Base-by-base conservation (phyloP, 495 filamentous ascomycete species). In the Podospora pseudocomata region DNA sequence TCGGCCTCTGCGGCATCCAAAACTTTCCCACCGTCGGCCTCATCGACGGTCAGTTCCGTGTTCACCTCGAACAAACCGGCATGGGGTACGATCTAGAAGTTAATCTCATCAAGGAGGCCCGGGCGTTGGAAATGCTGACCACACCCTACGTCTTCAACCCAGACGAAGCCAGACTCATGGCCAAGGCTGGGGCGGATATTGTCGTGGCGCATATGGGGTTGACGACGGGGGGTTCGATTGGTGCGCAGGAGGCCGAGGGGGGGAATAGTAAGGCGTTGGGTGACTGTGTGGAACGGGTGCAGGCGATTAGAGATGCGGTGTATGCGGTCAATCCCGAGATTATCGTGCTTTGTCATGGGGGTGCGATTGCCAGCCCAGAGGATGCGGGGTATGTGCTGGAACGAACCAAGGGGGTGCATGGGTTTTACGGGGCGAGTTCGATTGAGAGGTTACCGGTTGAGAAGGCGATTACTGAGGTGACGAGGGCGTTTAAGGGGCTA, bases 21-120 rank as follows among this genome's bases (percentile, higher is more conserved):
- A 92, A 92, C 71, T 91, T 91, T 74, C 89, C 89, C 3, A 91
- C 88, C 2, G 89, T 92, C 5, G 89, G 89, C 0, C 77, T 91
- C 7, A 87, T 91, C 56, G 89, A 91, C 75, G 89, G 88, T 2
- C 77, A 80, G 18, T 91, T 91, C 70, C 83, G 90, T 19, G 75
- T 77, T 34, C 87, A 89, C 67, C 80, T 92, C 2, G 90, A 91
- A 73, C 88, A 90, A 74, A 91, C 89, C 5, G 89, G 85, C 18
- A 92, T 91, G 88, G 84, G 84, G 4, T 91, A 86, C 72, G 82
- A 79, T 16, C 67, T 76, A 1, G 89, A 92, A 66, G 88, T 92
- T 5, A 84, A 87, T 62, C 87, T 91, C 85, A 81, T 91, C 26
- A 75, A 79, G 3, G 63, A 75, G 1, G 89, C 90, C 19, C 81